Evolutionary conservation across 768 basidiomycete genomes (phyloP), one percentile per base, ranked within the genome.

Genomic region (Agrocybe pediades): DNA sequence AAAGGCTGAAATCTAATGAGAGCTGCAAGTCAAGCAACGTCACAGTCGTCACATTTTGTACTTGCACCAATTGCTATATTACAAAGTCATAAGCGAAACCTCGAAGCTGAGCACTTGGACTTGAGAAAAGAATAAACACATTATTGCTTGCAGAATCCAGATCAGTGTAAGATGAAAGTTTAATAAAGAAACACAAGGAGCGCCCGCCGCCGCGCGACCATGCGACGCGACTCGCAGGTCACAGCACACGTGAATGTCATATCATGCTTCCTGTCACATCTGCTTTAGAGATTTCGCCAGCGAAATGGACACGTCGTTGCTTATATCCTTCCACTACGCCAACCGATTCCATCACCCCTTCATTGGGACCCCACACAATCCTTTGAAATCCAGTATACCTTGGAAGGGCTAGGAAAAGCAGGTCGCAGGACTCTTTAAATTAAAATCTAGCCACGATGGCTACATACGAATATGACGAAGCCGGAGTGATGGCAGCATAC

Each of bases 401-500:
- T 25, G 9, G n/a, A 8, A 19, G 25, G 33, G 24, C 5, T 46
- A 19, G 33, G n/a, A 20, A 25, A 39, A 21, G 26, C 24, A 30
- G 27, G 27, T 40, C 20, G 16, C 21, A 20, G 36, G 25, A 41
- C 13, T 11, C 25, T 27, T 7, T 26, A 47, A 36, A 41, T 7
- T 56, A 43, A 51, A 51, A 36, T 36, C 36, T 33, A 58, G 62
- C 65, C 65, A 61, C 58, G 61, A 88, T 91, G 90, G 88, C 87
- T 60, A 83, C 87, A 60, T 92, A 92, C 74, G 79, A 85, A 72
- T 93, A 93, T 68, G 91, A 93, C 70, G 90, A 92, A 75, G 80
- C 81, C 43, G 91, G 92, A 59, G 85, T 84, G 58, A 88, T 93
- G 88, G 90, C 90, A 63, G 81, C 85, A 30, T 98, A 95, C 75